Conservation (phyloP, 352 stramenopile genomes). For the Plasmopara muralis region DNA sequence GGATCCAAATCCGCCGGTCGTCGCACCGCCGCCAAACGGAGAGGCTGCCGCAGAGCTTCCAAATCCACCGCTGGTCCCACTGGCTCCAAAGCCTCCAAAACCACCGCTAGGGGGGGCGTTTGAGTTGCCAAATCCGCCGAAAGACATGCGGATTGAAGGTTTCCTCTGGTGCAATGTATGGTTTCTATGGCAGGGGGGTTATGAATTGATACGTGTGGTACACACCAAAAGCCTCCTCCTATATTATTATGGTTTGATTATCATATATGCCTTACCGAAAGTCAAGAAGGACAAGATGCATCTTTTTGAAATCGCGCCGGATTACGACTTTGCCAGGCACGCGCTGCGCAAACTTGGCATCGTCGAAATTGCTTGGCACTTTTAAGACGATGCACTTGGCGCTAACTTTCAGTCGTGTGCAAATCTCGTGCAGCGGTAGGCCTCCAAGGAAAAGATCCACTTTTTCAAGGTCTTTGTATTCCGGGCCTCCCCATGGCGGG, state of each 20-base stretch:
- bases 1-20: conserved; percentile 24
- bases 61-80: conserved; percentile 31
- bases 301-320: conserved; percentile 69
- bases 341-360: conserved; percentile 52
- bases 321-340: conserved; percentile 55
- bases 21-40: conserved; percentile 36
- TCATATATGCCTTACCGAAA: conserved; percentile 23
- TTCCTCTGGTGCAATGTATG: too few relatives aligned
- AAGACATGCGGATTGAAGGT: conserved; percentile 36
- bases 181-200: not conserved
- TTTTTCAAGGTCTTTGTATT: conserved; percentile 69
- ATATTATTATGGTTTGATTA: conserved; percentile 1
- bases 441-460: conserved; percentile 68
- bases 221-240: conserved; percentile 1
- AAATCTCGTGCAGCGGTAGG: conserved; percentile 58
- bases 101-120: conserved; percentile 32
- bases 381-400: conserved; percentile 69
- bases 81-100: conserved; percentile 39
- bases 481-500: conserved; percentile 71
- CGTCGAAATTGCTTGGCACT: conserved; percentile 78
- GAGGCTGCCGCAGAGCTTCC: conserved; percentile 35
- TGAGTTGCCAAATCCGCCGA: conserved; percentile 39
- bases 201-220: conserved; percentile 9
- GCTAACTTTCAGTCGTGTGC: conserved; percentile 33
- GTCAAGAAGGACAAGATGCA: conserved; percentile 68